These are phyloP conservation scores for Eucalyptus pauciflora DNA, from an alignment of 345 rosid genomes.

Conservation along the genomic window DNA sequence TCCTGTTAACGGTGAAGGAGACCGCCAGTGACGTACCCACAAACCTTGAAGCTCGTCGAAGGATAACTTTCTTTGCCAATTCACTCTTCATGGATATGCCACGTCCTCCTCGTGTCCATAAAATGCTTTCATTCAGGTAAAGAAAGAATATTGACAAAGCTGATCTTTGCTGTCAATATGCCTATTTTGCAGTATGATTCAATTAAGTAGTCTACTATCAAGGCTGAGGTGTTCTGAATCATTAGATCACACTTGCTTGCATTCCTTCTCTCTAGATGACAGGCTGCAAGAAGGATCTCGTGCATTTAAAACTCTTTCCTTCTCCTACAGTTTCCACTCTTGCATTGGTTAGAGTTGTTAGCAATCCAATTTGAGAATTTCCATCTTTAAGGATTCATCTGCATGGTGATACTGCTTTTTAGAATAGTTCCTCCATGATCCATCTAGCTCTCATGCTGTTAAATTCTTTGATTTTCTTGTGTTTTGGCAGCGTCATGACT, in stretches of 20 bases:
- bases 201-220: neutral
- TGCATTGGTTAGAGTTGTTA: neutral
- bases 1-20: conserved; percentile 87
- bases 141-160: neutral
- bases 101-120: conserved; percentile 82
- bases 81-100: conserved; percentile 99
- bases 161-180: neutral
- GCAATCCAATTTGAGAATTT: neutral
- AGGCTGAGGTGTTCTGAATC: neutral
- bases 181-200: neutral
- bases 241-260: neutral
- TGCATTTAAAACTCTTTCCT: neutral
- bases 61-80: conserved; percentile 87
- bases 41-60: conserved; percentile 96
- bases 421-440: neutral
- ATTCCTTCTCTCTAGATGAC: neutral
- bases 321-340: neutral
- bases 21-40: conserved; percentile 81
- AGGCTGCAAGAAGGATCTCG: neutral
- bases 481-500: conserved; percentile 73
- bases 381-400: neutral
- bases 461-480: neutral
- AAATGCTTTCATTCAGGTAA: conserved; percentile 93
- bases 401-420: neutral
- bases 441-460: neutral